Evolutionary conservation across 2,329 filamentous ascomycete species (phyloP).

Genomic region (Fusarium tanahbumbuense): DNA sequence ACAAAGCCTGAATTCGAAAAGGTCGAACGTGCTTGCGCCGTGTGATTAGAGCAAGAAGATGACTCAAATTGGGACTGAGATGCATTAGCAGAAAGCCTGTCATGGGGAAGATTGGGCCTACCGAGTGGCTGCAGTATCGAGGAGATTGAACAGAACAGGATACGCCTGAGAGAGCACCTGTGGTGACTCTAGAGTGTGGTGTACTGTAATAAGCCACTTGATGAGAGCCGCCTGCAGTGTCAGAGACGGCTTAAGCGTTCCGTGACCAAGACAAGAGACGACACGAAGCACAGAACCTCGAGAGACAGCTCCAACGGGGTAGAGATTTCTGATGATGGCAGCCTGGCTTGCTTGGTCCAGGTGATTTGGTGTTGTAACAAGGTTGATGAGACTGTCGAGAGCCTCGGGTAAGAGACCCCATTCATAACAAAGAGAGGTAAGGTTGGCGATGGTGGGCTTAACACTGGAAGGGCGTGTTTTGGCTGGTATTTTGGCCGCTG

Average conservation of each 20-base stretch:
- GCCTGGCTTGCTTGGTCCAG: slow-evolving; percentile 81
- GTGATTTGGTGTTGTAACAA: slow-evolving; percentile 73
- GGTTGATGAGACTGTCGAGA: slow-evolving; percentile 72
- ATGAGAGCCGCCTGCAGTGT: slow-evolving; percentile 77
- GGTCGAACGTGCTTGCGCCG: slow-evolving; percentile 85
- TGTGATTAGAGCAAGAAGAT: slow-evolving; percentile 82
- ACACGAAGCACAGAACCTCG: slow-evolving; percentile 71
- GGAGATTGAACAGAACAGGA: slow-evolving; percentile 80
- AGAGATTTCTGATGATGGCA: slow-evolving; percentile 77
- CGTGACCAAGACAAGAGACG: slow-evolving; percentile 80
- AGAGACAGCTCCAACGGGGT: slow-evolving; percentile 75
- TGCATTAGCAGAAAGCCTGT: slow-evolving; percentile 30
- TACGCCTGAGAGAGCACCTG: slow-evolving; percentile 76
- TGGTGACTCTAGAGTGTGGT: slow-evolving; percentile 75
- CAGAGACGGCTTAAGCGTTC: slow-evolving; percentile 78
- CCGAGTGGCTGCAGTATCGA: slow-evolving; percentile 83
- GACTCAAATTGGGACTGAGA: slow-evolving; percentile 71
- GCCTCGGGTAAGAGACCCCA: slow-evolving; percentile 72
- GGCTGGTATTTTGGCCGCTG: slow-evolving; percentile 70
- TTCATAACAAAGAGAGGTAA: slow-evolving; percentile 73
- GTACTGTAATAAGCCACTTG: slow-evolving; percentile 82
- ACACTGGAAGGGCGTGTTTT: slow-evolving; percentile 74
- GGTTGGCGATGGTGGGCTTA: slow-evolving; percentile 71
- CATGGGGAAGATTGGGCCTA: slow-evolving; percentile 49
- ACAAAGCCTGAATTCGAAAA: slow-evolving; percentile 83